Evolutionary conservation across 1,284 basidiomycete species (phyloP).

Genomic region (Trametes hirsuta): DNA sequence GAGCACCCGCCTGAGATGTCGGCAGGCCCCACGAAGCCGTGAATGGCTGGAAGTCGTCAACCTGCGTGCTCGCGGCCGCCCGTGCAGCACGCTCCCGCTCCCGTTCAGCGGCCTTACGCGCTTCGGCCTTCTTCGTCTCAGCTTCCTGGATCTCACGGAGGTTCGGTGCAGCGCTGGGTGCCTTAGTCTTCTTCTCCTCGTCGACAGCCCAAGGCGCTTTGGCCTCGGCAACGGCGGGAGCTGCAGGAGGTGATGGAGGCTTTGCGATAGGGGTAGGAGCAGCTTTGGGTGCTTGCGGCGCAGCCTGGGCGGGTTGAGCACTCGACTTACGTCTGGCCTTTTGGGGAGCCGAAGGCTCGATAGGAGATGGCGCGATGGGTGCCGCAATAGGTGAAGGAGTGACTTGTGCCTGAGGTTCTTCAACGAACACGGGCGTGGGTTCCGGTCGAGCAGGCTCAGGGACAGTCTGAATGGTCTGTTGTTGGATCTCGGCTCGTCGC

Average conservation of each 20-base stretch:
- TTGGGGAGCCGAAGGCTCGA: slow-evolving; percentile 30
- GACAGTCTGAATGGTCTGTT: slow-evolving; percentile 3
- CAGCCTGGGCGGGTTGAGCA: slow-evolving; percentile 11
- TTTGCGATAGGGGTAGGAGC: slow-evolving; percentile 14
- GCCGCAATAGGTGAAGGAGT: slow-evolving; percentile 26
- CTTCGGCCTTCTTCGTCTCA: slow-evolving; percentile 83
- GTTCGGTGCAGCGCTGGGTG: slow-evolving; percentile 56
- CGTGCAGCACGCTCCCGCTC: slow-evolving; percentile 65
- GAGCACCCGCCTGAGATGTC: slow-evolving; percentile 67
- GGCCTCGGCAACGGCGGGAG: slow-evolving; percentile 33
- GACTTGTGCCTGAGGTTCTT: slow-evolving; percentile 16
- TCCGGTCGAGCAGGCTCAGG: slow-evolving; percentile 20
- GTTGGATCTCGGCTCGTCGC: slow-evolving; percentile 33
- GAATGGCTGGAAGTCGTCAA: slow-evolving; percentile 64
- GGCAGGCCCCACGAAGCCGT: slow-evolving; percentile 80
- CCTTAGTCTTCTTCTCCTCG: slow-evolving; percentile 57
- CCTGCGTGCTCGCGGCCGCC: slow-evolving; percentile 41
- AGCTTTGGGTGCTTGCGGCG: slow-evolving; percentile 17
- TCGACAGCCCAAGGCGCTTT: slow-evolving; percentile 69
- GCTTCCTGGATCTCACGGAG: slow-evolving; percentile 96
- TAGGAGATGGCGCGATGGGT: slow-evolving; percentile 28
- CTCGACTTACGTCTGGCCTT: slow-evolving; percentile 32
- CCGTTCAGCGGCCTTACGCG: slow-evolving; percentile 69
- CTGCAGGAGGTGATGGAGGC: slow-evolving; percentile 31
- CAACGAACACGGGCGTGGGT: slow-evolving; percentile 8